These are phyloP conservation scores for Craterostigma plantagineum DNA, from an alignment of 257 asterid species.

Conservation along the genomic window DNA sequence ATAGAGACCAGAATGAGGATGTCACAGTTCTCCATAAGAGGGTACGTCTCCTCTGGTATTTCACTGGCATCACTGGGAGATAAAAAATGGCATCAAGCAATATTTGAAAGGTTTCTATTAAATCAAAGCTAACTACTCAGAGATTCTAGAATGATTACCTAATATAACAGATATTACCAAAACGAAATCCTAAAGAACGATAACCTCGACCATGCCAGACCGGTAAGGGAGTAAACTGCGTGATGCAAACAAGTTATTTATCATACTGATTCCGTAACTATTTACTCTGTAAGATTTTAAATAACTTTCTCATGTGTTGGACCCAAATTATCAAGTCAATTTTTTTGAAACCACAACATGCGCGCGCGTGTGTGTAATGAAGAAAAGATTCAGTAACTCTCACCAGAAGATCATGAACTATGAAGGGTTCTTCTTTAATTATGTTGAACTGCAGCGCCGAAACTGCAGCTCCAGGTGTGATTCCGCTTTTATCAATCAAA, in stretches of 20 bases:
- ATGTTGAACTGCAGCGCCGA: conserved; percentile 74
- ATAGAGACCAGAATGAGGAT: conserved; percentile 65
- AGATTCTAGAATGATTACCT: conserved; percentile 27
- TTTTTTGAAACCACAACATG: background rate
- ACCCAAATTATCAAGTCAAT: no score
- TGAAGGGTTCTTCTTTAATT: conserved; percentile 64
- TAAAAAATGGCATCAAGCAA: conserved; percentile 10
- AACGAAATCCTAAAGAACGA: conserved; percentile 92
- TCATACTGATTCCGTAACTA: background rate
- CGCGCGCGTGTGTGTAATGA: background rate
- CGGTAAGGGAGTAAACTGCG: conserved; percentile 83
- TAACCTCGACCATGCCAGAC: conserved; percentile 93
- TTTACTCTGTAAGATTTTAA: background rate
- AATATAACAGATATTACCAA: conserved; percentile 77
- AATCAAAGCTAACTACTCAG: background rate
- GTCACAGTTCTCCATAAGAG: conserved; percentile 74
- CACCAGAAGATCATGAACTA: conserved; percentile 61
- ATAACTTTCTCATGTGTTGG: no score
- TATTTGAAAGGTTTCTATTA: conserved; percentile 5
- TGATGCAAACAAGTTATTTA: conserved; percentile 7
- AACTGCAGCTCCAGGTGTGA: conserved; percentile 89
- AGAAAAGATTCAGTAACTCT: conserved; percentile 11
- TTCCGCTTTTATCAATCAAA: conserved; percentile 60
- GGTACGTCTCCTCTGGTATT: conserved; percentile 85
- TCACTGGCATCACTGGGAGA: conserved; percentile 81